phyloP scores from a whole-genome alignment of 2,329 filamentous ascomycete species.

The Proliferodiscus dingleyae region DNA sequence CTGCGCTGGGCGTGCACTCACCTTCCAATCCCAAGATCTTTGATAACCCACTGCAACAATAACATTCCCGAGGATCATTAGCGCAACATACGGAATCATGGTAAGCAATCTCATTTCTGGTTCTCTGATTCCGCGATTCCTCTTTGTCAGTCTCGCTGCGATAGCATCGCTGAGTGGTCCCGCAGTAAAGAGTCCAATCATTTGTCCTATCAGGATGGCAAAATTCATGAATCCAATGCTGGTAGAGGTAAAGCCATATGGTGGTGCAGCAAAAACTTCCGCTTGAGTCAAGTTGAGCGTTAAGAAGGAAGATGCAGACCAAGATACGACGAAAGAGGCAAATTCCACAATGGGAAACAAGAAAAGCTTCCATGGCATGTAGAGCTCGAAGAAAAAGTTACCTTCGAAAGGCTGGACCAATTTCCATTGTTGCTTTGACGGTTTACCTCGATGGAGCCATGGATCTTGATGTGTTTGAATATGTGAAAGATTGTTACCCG shows the following conservation, averaged over 20 bases:
- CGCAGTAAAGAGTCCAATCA: conserved; percentile 44
- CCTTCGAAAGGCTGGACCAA: conserved; percentile 45
- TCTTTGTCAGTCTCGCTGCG: conserved; percentile 29
- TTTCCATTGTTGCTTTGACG: conserved; percentile 51
- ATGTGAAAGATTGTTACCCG: conserved; percentile 21
- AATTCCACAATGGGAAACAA: conserved; percentile 59
- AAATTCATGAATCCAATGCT: conserved; percentile 47
- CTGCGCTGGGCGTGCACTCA: conserved; percentile 20
- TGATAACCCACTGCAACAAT: conserved; percentile 50
- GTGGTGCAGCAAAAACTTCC: conserved; percentile 30
- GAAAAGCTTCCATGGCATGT: conserved; percentile 58
- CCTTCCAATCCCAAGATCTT: conserved; percentile 48
- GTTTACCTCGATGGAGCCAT: conserved; percentile 50
- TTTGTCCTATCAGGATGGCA: conserved; percentile 43
- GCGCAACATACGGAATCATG: conserved; percentile 45
- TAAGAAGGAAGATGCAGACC: conserved; percentile 53
- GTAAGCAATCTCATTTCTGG: conserved; percentile 36
- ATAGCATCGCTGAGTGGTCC: conserved; percentile 39
- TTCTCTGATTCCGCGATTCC: conserved; percentile 26
- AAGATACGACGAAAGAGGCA: conserved; percentile 56
- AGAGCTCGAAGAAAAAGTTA: conserved; percentile 49
- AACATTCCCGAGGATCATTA: conserved; percentile 37
- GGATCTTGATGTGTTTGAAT: conserved; percentile 45
- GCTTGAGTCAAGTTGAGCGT: conserved; percentile 53
- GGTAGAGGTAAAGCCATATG: conserved; percentile 32